Conservation (phyloP, 2,329 filamentous ascomycete species). For the Arthrobotrys iridis region DNA sequence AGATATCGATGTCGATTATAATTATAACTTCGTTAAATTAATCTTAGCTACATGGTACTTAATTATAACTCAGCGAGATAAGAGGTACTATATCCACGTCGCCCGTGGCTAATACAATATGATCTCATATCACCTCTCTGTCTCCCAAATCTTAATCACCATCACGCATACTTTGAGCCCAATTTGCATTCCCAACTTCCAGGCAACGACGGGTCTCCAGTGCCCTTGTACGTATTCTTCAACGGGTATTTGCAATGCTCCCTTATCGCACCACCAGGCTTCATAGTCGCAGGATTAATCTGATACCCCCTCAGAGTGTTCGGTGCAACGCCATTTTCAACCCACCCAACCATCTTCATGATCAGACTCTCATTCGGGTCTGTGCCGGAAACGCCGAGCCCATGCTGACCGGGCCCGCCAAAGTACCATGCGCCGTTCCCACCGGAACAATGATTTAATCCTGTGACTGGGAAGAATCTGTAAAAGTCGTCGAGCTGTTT, state of each 20-base stretch:
- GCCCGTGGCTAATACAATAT: neutral
- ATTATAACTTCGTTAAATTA: no score
- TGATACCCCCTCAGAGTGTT: slow-evolving; percentile 57
- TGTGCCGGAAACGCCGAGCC: neutral
- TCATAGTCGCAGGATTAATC: neutral
- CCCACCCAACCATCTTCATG: slow-evolving; percentile 65
- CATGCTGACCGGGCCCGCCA: slow-evolving; percentile 20
- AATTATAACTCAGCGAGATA: no score
- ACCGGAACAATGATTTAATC: slow-evolving; percentile 60
- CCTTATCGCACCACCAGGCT: neutral
- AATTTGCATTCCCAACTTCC: slow-evolving; percentile 33
- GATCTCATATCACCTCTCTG: neutral
- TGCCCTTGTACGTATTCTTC: slow-evolving; percentile 37
- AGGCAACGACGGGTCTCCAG: slow-evolving; percentile 18
- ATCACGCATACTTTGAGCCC: slow-evolving; percentile 5
- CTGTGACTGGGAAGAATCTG: slow-evolving; percentile 59
- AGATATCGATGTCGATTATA: no score
- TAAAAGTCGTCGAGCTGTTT: slow-evolving; percentile 59
- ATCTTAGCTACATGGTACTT: no score
- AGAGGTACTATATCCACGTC: neutral
- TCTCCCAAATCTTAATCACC: neutral
- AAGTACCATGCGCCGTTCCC: slow-evolving; percentile 57
- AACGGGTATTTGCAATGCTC: slow-evolving; percentile 32
- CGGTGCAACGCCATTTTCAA: slow-evolving; percentile 62
- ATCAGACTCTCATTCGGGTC: slow-evolving; percentile 58